Evolutionary conservation across 345 rosid genomes (phyloP).

Genomic region (Brassica incana): DNA sequence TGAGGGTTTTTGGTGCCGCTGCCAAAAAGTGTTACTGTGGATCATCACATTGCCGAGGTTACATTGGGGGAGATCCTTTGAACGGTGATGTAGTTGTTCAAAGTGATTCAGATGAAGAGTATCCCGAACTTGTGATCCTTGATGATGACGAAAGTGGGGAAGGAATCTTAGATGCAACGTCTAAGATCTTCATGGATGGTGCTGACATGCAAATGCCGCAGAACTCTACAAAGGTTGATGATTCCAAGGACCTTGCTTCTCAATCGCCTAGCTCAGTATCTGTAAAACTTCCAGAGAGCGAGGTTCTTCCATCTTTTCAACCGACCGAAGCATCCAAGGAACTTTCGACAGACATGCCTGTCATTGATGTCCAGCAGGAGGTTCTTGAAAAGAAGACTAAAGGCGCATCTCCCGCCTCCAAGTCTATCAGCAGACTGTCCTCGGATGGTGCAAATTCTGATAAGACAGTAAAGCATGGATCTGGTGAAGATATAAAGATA

Average conservation of each 20-base stretch:
- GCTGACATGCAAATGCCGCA: slow-evolving; percentile 37
- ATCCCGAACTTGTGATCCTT: slow-evolving; percentile 86
- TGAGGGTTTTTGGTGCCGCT: slow-evolving; percentile 98
- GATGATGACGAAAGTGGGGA: slow-evolving; percentile 61
- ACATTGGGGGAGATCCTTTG: slow-evolving; percentile 93
- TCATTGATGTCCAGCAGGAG: slow-evolving; percentile 43
- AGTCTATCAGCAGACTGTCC: slow-evolving; percentile 39
- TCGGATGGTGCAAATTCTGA: slow-evolving; percentile 42
- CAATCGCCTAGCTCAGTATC: slow-evolving; percentile 38
- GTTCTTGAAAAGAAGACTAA: slow-evolving; percentile 44
- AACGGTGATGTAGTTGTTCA: slow-evolving; percentile 75
- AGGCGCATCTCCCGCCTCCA: slow-evolving; percentile 35
- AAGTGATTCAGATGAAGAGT: slow-evolving; percentile 98
- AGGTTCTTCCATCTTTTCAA: not conserved
- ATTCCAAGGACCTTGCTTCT: slow-evolving; percentile 42
- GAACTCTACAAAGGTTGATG: slow-evolving; percentile 36
- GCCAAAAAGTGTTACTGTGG: slow-evolving; percentile 95
- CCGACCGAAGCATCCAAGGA: slow-evolving; percentile 30
- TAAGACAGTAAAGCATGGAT: slow-evolving; percentile 47
- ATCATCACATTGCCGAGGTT: slow-evolving; percentile 84
- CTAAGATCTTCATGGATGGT: slow-evolving; percentile 40
- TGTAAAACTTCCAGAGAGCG: slow-evolving; percentile 33
- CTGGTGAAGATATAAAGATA: slow-evolving; percentile 49
- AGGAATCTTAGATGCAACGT: slow-evolving; percentile 36
- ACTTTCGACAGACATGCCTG: slow-evolving; percentile 30